Evolutionary conservation across 208 protist genomes (phyloP), one percentile per base, ranked within the genome.

Genomic region (Angomonas desouzai): DNA sequence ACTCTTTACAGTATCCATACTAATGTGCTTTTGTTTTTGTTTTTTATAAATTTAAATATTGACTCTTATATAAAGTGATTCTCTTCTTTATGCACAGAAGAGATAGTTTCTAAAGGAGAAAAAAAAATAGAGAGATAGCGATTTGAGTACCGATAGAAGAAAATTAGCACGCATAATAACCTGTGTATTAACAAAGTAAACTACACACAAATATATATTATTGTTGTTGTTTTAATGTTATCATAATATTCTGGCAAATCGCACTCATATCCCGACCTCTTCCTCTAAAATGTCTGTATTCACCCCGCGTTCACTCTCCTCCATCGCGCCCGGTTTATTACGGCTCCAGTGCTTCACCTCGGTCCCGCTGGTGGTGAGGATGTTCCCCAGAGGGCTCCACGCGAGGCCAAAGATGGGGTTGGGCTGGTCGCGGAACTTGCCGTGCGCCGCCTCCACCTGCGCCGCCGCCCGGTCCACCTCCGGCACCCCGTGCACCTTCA

Each of bases 311-410:
- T 92, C 83, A 62, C 78, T 77, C 73, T 95, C 89, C 65, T 91
- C 89, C 57, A 89, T 67, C 51, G 89, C 89, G 11, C 89, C 89
- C 2, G 89, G 89, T 59, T 89, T 91, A 55, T 92, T 93, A 28
- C 89, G 78, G 28, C 73, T 78, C 89, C 89, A 96, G 73, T 91
- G 92, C 71, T 92, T 91, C 47, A 96, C 85, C 68, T 96, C 85
- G 9, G 74, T 70, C 1, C 83, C 77, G 48, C 85, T 84, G 1
- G 89, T 89, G 4, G 87, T 83, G 13, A 96, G 73, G 27, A 96
- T 25, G 66, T 90, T 86, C 33, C 89, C 89, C 53, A 91, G 75
- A 25, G 86, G 89, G 61, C 79, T 86, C 84, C 85, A 95, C 38
- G 85, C 85, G 6, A 95, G 47, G 43, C 72, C 74, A 61, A 88